phyloP scores from a whole-genome alignment of 139 green algal genomes.

The Tetraselmis striata region DNA sequence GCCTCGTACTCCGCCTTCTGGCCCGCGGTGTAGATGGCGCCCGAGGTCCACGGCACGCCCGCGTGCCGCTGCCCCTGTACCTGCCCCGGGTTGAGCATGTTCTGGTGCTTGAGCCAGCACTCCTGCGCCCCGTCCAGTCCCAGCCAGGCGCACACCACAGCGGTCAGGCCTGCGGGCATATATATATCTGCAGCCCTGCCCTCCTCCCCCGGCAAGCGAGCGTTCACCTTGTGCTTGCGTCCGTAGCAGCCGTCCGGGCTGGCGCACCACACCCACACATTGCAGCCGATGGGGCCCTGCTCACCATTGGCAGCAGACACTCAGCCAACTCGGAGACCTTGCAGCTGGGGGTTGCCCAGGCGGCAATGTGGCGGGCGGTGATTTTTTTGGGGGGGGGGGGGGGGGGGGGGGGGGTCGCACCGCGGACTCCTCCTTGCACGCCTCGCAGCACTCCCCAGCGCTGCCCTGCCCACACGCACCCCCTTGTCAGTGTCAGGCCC shows the following conservation, averaged over 20 bases:
- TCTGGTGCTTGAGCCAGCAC: constrained; percentile 33
- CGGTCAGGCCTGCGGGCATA: too few relatives aligned
- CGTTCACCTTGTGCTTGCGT: background rate
- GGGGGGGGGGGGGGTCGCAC: background rate
- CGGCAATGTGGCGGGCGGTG: too few relatives aligned
- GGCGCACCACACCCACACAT: constrained; percentile 15
- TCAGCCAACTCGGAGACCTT: too few relatives aligned
- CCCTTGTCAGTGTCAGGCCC: too few relatives aligned
- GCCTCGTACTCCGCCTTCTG: constrained; percentile 15
- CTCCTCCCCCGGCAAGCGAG: too few relatives aligned
- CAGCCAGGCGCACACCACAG: too few relatives aligned
- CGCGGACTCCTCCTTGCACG: background rate
- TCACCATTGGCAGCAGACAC: too few relatives aligned
- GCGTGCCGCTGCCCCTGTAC: constrained; percentile 1
- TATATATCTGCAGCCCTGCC: too few relatives aligned
- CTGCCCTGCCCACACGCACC: too few relatives aligned
- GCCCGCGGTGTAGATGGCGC: constrained; percentile 21
- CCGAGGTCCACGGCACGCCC: constrained; percentile 45
- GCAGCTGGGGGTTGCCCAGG: too few relatives aligned
- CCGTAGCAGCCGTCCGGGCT: constrained; percentile 2
- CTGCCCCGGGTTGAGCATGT: constrained; percentile 11
- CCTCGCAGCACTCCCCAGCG: background rate
- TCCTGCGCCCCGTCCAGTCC: too few relatives aligned
- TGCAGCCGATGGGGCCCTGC: constrained; percentile 13
- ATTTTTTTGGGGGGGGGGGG: too few relatives aligned